Evolutionary conservation across 2,329 filamentous ascomycete genomes (phyloP), one percentile per base, ranked within the genome.

Genomic region (Stagonosporopsis vannaccii): DNA sequence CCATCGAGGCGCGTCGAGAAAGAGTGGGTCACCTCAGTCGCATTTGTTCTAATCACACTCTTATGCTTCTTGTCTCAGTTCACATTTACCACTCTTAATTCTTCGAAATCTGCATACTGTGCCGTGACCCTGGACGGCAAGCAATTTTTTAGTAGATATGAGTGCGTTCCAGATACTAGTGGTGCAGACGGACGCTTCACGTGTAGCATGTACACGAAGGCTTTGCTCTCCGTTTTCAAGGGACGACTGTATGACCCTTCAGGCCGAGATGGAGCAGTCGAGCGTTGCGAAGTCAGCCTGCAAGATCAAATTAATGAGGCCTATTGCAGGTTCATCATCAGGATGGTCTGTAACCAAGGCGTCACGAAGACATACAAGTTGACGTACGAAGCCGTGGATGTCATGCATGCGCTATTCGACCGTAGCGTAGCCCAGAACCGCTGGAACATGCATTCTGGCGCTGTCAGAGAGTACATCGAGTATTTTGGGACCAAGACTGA

Each of bases 401-500:
- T 91, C 1, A 86, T 90, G 63, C 89, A 92, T 70, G 90, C 90
- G 53, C 86, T 90, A 44, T 94, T 94, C 72, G 86, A 89, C 71
- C 84, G 80, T 47, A 82, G 83, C 26, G 83, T 86, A 51, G 88
- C 89, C 1, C 80, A 80, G 1, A 90, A 92, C 58, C 82, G 83
- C 56, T 94, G 90, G 90, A 84, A 82, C 11, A 91, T 93, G 54
- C 86, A 88, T 15, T 87, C 90, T 2, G 82, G 86, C 56, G 88
- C 88, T 0, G 76, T 94, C 47, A 85, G 88, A 59, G 89, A 92
- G 66, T 84, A 92, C 59, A 88, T 91, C 76, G 90, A 93, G 57
- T 90, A 92, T 69, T 93, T 93, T 68, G 89, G 90, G 0, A 88
- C 89, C 1, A 90, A 89, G 5, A 91, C 91, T 28, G 90, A 94